Conservation (phyloP, 768 basidiomycete genomes). For the Amyloporia xantha region DNA sequence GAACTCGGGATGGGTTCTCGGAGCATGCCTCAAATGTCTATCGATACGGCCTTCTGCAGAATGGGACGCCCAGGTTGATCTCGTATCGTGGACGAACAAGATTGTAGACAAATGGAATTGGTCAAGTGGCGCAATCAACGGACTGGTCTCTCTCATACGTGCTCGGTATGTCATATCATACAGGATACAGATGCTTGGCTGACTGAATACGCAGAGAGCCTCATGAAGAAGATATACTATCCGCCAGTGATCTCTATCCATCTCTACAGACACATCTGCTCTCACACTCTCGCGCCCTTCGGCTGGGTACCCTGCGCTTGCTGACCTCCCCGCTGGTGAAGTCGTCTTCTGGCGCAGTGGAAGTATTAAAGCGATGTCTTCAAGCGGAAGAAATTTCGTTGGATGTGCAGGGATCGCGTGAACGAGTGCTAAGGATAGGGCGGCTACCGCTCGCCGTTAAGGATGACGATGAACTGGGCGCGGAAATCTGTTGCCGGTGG, state of each 20-base stretch:
- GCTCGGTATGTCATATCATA: constrained; percentile 34
- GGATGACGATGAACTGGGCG: constrained; percentile 47
- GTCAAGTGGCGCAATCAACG: constrained; percentile 50
- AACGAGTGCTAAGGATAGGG: constrained; percentile 73
- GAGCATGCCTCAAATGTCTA: constrained; percentile 52
- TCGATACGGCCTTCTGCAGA: constrained; percentile 35
- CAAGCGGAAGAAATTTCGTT: constrained; percentile 78
- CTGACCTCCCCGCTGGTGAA: constrained; percentile 48
- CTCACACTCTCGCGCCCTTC: constrained; percentile 65
- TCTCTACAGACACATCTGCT: constrained; percentile 48
- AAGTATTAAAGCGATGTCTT: constrained; percentile 59
- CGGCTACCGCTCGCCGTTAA: constrained; percentile 58
- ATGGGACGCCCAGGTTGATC: constrained; percentile 43
- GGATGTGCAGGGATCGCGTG: constrained; percentile 75
- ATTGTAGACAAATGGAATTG: constrained; percentile 48
- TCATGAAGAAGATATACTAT: constrained; percentile 16
- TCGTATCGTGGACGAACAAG: constrained; percentile 41
- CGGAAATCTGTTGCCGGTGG: constrained; percentile 66
- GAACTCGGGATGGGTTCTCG: constrained; percentile 50
- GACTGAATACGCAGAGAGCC: neutral
- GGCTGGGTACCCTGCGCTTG: constrained; percentile 59
- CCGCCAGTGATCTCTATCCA: constrained; percentile 48
- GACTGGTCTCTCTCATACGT: constrained; percentile 41
- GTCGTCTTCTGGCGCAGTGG: constrained; percentile 35
- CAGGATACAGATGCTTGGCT: no score